phyloP scores from a whole-genome alignment of 257 asterid species.

The Lycium ferocissimum region DNA sequence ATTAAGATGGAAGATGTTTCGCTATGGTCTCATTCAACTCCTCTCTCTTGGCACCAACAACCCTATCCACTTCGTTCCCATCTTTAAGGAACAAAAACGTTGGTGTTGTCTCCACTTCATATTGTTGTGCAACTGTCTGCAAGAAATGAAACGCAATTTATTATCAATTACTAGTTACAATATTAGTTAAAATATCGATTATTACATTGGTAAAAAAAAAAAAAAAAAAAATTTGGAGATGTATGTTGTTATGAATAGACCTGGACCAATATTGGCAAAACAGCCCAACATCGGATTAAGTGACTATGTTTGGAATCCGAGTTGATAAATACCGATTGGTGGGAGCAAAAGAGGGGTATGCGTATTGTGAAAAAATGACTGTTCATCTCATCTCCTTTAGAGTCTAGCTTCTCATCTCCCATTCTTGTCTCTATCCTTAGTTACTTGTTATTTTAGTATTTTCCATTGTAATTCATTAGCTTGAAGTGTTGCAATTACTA shows the following conservation, averaged over 20 bases:
- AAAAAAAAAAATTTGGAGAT: not conserved
- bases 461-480: too few relatives aligned
- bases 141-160: not conserved
- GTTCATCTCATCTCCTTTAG: too few relatives aligned
- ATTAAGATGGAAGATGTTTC: not conserved
- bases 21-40: constrained; percentile 41
- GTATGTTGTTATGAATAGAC: constrained; percentile 32
- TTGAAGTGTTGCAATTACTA: too few relatives aligned
- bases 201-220: not conserved
- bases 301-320: too few relatives aligned
- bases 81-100: constrained; percentile 73
- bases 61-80: constrained; percentile 59
- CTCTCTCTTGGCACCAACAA: constrained; percentile 80
- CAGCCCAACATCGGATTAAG: too few relatives aligned
- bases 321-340: too few relatives aligned
- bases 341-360: too few relatives aligned
- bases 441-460: too few relatives aligned
- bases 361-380: too few relatives aligned
- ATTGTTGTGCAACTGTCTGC: constrained; percentile 61
- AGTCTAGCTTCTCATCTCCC: too few relatives aligned
- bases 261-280: too few relatives aligned
- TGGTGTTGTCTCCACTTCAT: constrained; percentile 74
- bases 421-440: too few relatives aligned
- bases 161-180: not conserved
- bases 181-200: not conserved